Conservation (phyloP, 768 basidiomycete species). For the Leccinum arenicola region DNA sequence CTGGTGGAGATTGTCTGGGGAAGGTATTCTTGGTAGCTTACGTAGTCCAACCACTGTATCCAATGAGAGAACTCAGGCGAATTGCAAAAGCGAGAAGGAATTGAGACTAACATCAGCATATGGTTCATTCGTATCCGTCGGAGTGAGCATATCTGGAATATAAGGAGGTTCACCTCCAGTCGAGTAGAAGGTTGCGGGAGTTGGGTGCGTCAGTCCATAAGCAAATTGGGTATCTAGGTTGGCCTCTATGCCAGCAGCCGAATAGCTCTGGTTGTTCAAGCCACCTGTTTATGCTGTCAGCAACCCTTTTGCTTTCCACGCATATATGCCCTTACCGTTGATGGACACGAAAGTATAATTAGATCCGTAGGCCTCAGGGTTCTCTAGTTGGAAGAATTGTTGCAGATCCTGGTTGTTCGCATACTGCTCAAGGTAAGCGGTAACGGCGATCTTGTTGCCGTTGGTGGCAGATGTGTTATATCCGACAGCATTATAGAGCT, state of each 20-base stretch:
- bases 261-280: constrained; percentile 53
- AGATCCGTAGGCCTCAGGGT: constrained; percentile 47
- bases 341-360: constrained; percentile 54
- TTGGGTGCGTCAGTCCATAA: constrained; percentile 62
- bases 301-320: not conserved
- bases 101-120: constrained; percentile 37
- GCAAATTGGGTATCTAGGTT: constrained; percentile 68
- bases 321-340: constrained; percentile 39
- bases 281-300: constrained; percentile 44
- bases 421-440: constrained; percentile 52
- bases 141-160: constrained; percentile 43
- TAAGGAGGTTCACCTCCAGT: constrained; percentile 66
- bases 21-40: constrained; percentile 41
- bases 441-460: constrained; percentile 53
- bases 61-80: constrained; percentile 5
- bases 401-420: constrained; percentile 54
- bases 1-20: constrained; percentile 69
- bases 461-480: constrained; percentile 41
- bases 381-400: constrained; percentile 47
- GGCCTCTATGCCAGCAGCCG: constrained; percentile 59
- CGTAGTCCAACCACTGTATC: constrained; percentile 60
- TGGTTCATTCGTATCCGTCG: constrained; percentile 48
- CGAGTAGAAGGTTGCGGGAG: constrained; percentile 55
- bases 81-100: not conserved
- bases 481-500: constrained; percentile 52